phyloP scores from a whole-genome alignment of 495 filamentous ascomycete genomes.

The Lasiosphaeris hirsuta region DNA sequence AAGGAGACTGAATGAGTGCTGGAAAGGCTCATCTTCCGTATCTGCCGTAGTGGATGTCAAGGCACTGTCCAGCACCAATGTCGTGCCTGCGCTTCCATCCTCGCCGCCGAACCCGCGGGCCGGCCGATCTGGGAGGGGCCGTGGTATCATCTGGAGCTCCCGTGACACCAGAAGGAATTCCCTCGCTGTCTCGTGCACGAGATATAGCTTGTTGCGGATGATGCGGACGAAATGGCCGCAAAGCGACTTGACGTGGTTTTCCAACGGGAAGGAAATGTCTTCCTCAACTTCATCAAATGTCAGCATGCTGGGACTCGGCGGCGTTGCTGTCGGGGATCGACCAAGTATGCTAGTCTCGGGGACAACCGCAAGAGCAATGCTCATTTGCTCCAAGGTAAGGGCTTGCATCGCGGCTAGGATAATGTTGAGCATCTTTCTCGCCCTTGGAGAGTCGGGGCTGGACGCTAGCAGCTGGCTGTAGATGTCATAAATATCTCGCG shows the following conservation, averaged over 20 bases:
- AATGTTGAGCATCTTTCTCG: background rate
- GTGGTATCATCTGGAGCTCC: background rate
- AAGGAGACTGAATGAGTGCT: background rate
- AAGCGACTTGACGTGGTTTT: background rate
- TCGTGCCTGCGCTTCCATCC: too few species aligned
- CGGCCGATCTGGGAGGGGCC: background rate
- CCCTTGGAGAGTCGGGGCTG: background rate
- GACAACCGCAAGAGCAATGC: background rate
- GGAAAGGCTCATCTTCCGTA: background rate
- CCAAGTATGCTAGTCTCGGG: background rate
- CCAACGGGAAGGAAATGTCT: background rate
- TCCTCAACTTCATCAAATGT: background rate
- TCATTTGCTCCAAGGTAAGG: background rate
- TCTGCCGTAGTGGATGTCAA: too few species aligned
- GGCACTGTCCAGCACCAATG: too few species aligned
- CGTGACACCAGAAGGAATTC: constrained; percentile 5
- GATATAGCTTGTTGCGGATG: background rate
- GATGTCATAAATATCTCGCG: background rate
- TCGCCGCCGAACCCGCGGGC: too few species aligned
- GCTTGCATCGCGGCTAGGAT: background rate
- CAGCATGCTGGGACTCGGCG: background rate
- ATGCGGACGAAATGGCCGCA: constrained; percentile 9
- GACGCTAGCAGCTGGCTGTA: background rate
- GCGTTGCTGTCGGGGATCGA: background rate
- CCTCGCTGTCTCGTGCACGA: constrained; percentile 4